phyloP scores from a whole-genome alignment of 148 eudicot genomes.

The Silene latifolia region DNA sequence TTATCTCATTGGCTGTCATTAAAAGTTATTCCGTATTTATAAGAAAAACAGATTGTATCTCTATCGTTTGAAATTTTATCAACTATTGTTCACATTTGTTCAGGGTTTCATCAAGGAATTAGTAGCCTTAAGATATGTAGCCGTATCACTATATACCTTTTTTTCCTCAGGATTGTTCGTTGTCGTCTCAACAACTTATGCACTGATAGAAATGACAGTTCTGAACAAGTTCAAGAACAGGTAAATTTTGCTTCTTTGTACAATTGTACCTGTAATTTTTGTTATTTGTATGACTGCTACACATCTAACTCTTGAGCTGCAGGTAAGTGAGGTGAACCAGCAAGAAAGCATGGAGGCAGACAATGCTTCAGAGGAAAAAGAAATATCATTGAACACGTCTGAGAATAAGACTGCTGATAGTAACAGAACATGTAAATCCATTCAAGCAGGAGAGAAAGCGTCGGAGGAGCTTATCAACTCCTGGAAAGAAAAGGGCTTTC shows the following conservation, averaged over 20 bases:
- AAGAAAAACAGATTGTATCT: neutral
- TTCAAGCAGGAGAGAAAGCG: slow-evolving; percentile 74
- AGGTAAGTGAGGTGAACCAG: slow-evolving; percentile 40
- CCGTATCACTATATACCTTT: neutral
- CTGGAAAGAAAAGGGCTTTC: slow-evolving; percentile 89
- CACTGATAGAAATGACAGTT: slow-evolving; percentile 36
- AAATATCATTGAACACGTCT: slow-evolving; percentile 26
- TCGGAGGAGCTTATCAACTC: slow-evolving; percentile 52
- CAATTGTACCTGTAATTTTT: neutral
- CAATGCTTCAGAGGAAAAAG: slow-evolving; percentile 26
- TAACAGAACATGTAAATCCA: slow-evolving; percentile 37
- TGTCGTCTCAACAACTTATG: slow-evolving; percentile 52
- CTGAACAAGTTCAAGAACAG: slow-evolving; percentile 27
- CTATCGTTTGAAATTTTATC: neutral
- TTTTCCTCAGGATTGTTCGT: slow-evolving; percentile 56
- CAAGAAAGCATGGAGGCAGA: slow-evolving; percentile 39
- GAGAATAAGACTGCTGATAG: slow-evolving; percentile 30
- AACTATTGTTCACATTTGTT: neutral
- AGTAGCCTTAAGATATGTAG: neutral
- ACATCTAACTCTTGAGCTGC: slow-evolving; percentile 13
- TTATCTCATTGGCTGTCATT: neutral
- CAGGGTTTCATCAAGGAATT: neutral
- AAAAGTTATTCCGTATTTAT: neutral
- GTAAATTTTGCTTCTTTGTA: slow-evolving; percentile 18
- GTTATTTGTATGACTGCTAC: neutral